phyloP scores from a whole-genome alignment of 768 basidiomycete genomes.

The Lyophyllum shimeji region DNA sequence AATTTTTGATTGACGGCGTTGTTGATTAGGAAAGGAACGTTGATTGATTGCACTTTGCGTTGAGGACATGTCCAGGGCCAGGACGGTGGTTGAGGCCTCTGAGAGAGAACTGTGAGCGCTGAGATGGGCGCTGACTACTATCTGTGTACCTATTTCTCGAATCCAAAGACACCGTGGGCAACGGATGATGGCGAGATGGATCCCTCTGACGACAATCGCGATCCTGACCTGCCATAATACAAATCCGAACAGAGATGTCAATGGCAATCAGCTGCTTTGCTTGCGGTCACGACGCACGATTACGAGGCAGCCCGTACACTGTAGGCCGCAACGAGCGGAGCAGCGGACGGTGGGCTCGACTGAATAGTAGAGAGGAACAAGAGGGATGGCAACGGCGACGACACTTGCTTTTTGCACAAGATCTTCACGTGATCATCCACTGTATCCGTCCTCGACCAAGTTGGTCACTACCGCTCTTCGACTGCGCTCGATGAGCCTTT shows the following conservation, averaged over 20 bases:
- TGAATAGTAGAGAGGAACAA: not conserved
- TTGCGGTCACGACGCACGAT: slow-evolving; percentile 8
- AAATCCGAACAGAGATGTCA: slow-evolving; percentile 9
- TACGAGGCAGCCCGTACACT: slow-evolving; percentile 1
- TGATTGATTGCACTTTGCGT: slow-evolving; percentile 50
- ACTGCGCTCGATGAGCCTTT: not conserved
- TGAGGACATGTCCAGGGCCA: slow-evolving; percentile 36
- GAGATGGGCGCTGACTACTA: slow-evolving; percentile 3
- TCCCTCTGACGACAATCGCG: slow-evolving; percentile 20
- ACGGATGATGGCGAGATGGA: slow-evolving; percentile 15
- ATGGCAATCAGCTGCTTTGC: slow-evolving; percentile 10
- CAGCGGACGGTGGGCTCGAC: not conserved
- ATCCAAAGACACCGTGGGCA: slow-evolving; percentile 3
- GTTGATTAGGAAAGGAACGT: slow-evolving; percentile 40
- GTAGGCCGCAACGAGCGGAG: slow-evolving; percentile 5
- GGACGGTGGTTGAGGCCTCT: not conserved
- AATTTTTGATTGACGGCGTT: slow-evolving; percentile 56
- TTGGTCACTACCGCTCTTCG: not conserved
- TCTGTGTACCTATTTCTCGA: slow-evolving; percentile 9
- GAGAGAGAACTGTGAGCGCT: not conserved
- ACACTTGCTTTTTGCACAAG: slow-evolving; percentile 7
- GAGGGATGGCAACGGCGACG: slow-evolving; percentile 11
- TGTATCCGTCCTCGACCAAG: not conserved
- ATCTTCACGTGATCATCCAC: slow-evolving; percentile 11
- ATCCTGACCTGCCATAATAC: slow-evolving; percentile 10